Evolutionary conservation across 2,329 filamentous ascomycete genomes (phyloP).

Genomic region (Aspergillus intermedius): DNA sequence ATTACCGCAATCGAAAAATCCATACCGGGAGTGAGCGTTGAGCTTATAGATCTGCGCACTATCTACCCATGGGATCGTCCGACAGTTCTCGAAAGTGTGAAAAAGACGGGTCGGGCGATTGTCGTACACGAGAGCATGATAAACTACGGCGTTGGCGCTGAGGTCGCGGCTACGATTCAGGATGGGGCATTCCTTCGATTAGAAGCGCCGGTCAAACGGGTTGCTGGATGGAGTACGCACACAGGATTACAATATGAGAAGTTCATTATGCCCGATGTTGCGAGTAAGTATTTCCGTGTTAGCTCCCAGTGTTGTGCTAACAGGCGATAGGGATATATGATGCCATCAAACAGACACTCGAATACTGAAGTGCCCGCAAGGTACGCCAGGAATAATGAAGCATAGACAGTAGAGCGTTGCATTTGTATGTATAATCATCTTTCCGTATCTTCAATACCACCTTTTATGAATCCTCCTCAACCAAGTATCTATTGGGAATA

Average conservation of each 20-base stretch:
- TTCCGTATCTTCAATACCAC: too few relatives aligned
- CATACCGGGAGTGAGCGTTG: slow-evolving; percentile 62
- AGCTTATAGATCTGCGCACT: slow-evolving; percentile 81
- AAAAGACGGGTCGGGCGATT: slow-evolving; percentile 77
- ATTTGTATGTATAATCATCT: background rate
- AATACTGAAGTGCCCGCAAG: slow-evolving; percentile 47
- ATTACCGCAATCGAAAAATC: slow-evolving; percentile 70
- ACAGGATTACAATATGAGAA: slow-evolving; percentile 72
- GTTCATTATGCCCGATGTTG: slow-evolving; percentile 77
- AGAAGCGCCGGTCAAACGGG: slow-evolving; percentile 76
- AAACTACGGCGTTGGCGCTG: slow-evolving; percentile 81
- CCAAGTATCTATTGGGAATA: too few relatives aligned
- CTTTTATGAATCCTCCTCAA: too few relatives aligned
- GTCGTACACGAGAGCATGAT: slow-evolving; percentile 91
- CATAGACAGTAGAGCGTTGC: too few relatives aligned
- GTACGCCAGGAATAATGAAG: background rate
- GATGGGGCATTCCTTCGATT: slow-evolving; percentile 77
- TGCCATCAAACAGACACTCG: slow-evolving; percentile 59
- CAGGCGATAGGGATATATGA: slow-evolving; percentile 58
- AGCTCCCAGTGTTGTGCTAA: slow-evolving; percentile 4
- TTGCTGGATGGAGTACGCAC: slow-evolving; percentile 87
- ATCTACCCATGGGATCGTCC: slow-evolving; percentile 88
- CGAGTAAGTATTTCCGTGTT: slow-evolving; percentile 56
- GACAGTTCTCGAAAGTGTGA: slow-evolving; percentile 72
- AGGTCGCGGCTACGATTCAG: slow-evolving; percentile 82